Evolutionary conservation across 139 green algal genomes (phyloP), one percentile per base, ranked within the genome.

Genomic region (Closterium sp.): DNA sequence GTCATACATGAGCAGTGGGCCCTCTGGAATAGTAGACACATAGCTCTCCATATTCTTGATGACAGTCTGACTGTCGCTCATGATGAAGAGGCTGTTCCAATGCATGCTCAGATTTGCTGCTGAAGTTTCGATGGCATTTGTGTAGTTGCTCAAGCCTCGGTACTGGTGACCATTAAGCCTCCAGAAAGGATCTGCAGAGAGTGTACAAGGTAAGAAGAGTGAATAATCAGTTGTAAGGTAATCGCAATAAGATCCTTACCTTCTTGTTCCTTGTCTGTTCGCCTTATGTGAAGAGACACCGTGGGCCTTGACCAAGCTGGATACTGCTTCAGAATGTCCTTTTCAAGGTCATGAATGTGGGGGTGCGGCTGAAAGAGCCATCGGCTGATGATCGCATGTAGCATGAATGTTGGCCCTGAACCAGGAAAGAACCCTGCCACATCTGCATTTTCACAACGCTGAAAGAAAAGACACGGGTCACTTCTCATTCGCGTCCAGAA

Each of bases 251-350:
- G 64, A 30, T 10, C 34, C 33, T 55, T 89, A 89, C 85, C 85
- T 89, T 89, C 85, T 55, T 89, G 25, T 89, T 55, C 34, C 85
- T 89, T 89, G 85, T 89, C 85, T 31, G 85, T 89, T 33, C 32
- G 33, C 7, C 85, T 33, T 25, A 89, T 89, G 85, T 89, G 85
- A 9, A 89, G 25, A 36, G 85, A 38, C 34, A 55, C 85, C 6
- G 34, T 23, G 34, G 85, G 85, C 25, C 33, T 30, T 1, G 30
- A 31, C 85, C 85, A 89, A 25, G 30, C 85, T 89, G 7, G 85
- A 33, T 89, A 33, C 85, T 89, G 30, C 28, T 89, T 33, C 28
- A 89, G 21, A 2, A 89, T 89, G 7, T 69, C 25, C 8, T 55
- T 38, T 89, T 33, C 85, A 38, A 89, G n/a, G 33, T 89, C 33